Percentiles rank a stretch among this genome's conserved stretches.
phyloP scores from a whole-genome alignment of 176 grass and related monocot genomes.

The Oryza brachyantha region DNA sequence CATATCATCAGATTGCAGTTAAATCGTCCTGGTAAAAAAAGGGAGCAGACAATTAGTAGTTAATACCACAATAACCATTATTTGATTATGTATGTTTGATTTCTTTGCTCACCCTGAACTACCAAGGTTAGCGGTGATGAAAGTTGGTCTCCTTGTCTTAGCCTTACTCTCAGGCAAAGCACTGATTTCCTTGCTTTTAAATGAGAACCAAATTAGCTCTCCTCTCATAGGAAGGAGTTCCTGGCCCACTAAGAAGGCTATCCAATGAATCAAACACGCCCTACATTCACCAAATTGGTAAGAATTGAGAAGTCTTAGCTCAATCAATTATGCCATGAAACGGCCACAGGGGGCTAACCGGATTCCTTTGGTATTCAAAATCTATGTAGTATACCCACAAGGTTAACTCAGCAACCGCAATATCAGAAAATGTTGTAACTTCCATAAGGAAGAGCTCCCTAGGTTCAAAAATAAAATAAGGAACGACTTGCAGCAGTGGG shows the following conservation, averaged over 20 bases:
- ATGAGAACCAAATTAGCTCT: neutral
- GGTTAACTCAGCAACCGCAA: neutral
- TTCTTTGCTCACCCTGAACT: neutral
- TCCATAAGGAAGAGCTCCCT: neutral
- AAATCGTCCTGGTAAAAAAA: conserved; percentile 10
- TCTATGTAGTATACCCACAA: neutral
- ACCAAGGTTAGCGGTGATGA: too few relatives aligned
- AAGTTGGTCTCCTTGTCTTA: neutral
- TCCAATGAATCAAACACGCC: neutral
- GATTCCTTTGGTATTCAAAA: neutral
- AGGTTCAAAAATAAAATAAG: neutral
- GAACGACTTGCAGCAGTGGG: neutral
- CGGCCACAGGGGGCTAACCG: too few relatives aligned
- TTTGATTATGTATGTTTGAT: neutral
- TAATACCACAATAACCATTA: neutral
- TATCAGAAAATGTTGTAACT: neutral
- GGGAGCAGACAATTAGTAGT: neutral
- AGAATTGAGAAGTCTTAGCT: neutral
- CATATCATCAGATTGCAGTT: neutral
- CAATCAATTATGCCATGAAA: too few relatives aligned
- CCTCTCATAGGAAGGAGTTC: neutral
- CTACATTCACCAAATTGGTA: neutral
- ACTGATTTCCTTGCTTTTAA: neutral
- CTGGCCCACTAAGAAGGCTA: neutral
- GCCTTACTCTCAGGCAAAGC: neutral